phyloP scores from a whole-genome alignment of 2,329 filamentous ascomycete genomes.

The Paraphaeosphaeria sporulosa region DNA sequence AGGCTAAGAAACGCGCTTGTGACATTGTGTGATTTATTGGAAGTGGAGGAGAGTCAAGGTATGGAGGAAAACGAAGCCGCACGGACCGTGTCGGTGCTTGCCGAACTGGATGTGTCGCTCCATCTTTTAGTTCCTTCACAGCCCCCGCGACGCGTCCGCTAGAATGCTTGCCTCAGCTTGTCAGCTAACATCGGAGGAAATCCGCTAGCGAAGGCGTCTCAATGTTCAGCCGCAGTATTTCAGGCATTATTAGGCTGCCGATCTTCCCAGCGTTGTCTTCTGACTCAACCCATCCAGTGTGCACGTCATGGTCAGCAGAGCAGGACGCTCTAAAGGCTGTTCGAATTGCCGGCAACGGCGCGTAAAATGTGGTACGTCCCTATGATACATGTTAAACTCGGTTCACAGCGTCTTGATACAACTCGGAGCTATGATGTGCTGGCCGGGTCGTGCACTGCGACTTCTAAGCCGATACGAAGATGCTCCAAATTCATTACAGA shows the following conservation, averaged over 20 bases:
- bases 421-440: neutral
- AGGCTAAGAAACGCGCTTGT: neutral
- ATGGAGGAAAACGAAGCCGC: neutral
- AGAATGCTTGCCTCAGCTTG: neutral
- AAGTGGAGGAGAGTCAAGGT: neutral
- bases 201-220: neutral
- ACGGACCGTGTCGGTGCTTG: neutral
- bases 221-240: neutral
- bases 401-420: neutral
- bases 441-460: neutral
- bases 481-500: too few relatives aligned
- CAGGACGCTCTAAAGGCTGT: slow-evolving; percentile 11
- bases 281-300: neutral
- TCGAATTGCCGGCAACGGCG: slow-evolving; percentile 12
- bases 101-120: neutral
- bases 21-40: neutral
- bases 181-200: neutral
- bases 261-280: neutral
- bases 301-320: slow-evolving; percentile 11
- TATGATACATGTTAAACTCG: neutral
- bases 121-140: neutral
- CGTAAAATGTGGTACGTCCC: slow-evolving; percentile 6
- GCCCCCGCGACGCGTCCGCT: neutral
- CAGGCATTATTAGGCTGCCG: neutral
- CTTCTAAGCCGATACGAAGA: neutral